Conservation (phyloP, 2,329 filamentous ascomycete genomes). For the Xylariaceae sp. region DNA sequence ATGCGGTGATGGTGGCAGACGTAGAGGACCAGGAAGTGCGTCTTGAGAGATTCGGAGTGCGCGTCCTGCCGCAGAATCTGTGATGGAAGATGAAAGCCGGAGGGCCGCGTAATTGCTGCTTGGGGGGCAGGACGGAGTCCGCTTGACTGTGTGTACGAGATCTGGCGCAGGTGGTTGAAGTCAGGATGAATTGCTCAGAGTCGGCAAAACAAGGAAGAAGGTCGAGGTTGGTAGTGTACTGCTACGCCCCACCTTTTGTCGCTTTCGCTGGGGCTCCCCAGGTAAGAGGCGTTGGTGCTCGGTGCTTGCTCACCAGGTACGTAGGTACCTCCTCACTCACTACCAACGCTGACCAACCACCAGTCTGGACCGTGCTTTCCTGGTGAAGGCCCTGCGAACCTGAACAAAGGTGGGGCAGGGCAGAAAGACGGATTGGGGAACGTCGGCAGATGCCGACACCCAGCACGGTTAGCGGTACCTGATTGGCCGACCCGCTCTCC, state of each 20-base stretch:
- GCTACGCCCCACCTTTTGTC: neutral
- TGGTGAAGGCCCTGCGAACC: neutral
- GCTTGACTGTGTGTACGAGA: too few species aligned
- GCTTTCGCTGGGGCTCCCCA: neutral
- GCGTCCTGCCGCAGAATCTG: neutral
- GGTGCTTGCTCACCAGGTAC: neutral
- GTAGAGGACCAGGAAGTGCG: neutral
- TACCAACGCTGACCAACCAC: neutral
- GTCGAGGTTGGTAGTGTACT: neutral
- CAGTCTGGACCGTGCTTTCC: neutral
- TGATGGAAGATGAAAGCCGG: too few species aligned
- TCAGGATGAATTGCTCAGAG: neutral
- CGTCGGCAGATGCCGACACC: neutral
- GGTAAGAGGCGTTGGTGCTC: neutral
- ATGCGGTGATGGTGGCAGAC: neutral
- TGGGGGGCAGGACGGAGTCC: too few species aligned
- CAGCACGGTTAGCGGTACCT: neutral
- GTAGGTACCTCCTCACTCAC: neutral
- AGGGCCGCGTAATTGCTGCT: too few species aligned
- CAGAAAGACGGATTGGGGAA: neutral
- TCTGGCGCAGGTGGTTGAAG: neutral
- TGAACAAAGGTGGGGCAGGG: neutral
- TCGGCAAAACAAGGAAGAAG: neutral
- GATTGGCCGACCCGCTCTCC: neutral
- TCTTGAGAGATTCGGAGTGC: neutral